Base-by-base conservation (phyloP, 179 eudicot genomes). In the Sideroxylon spinosum region DNA sequence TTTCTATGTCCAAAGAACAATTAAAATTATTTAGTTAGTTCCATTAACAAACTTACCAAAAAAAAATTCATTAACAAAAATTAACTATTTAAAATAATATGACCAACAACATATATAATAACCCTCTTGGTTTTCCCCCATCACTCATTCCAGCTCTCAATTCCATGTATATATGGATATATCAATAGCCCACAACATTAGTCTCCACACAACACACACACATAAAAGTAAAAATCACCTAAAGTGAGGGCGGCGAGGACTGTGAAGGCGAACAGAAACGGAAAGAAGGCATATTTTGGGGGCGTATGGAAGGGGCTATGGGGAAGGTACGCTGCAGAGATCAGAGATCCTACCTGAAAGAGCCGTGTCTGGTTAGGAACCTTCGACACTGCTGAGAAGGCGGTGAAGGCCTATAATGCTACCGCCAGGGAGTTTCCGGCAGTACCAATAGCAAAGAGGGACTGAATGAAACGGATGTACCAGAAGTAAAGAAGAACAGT, bases 241-340 rank as follows among this genome's bases (percentile, higher is more conserved):
- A 77, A 23, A 22, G 70, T 71, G 32, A 72, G 46, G 75, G 0
- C 79, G 48, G 69, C 81, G 68, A 57, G 29, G 50, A 20, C n/a
- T 10, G 26, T 23, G 20, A 26, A 6, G 29, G 78, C 13, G 0
- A 63, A 6, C 1, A 11, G 49, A 13, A 62, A 9, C 13, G 69
- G 22, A 1, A 86, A 74, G 62, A 83, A 82, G 75, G 25, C 66
- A 44, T 88, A 83, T 78, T 89, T 77, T 68, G 48, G 92, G 26
- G 92, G 92, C 9, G 92, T 89, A 1, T 48, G 92, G 62, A 87
- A 84, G 83, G 59, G 92, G 82, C 92, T 90, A 1, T 87, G 90
- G 92, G 90, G 92, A 0, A 62, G 90, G 37, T 89, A 85, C 78
- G 89, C 92, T 0, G 92, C 92, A 7, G 90, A 87, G 88, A 89